Conservation (phyloP, 139 green algal genomes). For the Haematococcus sp. region DNA sequence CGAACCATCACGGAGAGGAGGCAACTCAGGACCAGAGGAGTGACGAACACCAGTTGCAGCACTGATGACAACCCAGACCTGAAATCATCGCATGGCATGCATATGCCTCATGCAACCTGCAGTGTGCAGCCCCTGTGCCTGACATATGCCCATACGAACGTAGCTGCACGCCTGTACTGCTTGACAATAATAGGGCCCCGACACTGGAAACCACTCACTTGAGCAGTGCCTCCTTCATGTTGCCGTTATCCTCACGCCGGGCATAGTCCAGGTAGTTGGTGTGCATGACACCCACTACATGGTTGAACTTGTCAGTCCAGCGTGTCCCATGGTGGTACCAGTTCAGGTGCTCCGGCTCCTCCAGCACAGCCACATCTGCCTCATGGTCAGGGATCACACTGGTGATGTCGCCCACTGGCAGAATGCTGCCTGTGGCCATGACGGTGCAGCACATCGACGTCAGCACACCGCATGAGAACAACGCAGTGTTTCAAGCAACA, state of each 20-base stretch:
- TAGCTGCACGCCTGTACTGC: no score
- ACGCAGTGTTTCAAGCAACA: not conserved
- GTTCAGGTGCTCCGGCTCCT: slow-evolving; percentile 99
- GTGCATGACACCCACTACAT: slow-evolving; percentile 97
- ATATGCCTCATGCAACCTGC: no score
- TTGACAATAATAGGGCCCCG: no score
- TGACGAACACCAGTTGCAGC: not conserved
- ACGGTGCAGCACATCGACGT: not conserved
- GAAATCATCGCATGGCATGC: not conserved
- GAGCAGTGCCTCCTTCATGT: slow-evolving; percentile 63
- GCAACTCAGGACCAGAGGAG: no score
- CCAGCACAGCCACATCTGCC: slow-evolving; percentile 95
- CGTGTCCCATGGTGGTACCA: slow-evolving; percentile 96
- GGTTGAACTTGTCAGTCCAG: slow-evolving; percentile 97
- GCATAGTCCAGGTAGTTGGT: slow-evolving; percentile 99
- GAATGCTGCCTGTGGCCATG: slow-evolving; percentile 74
- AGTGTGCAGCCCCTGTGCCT: no score
- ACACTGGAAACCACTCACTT: slow-evolving; percentile 22
- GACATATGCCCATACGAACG: no score
- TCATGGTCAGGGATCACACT: slow-evolving; percentile 87
- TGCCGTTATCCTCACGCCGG: slow-evolving; percentile 70
- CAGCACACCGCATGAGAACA: not conserved
- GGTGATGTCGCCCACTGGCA: slow-evolving; percentile 97
- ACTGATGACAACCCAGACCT: not conserved
- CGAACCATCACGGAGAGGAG: no score